A percentile compares a stretch with the other conserved stretches of the same genome.
phyloP scores from a whole-genome alignment of 257 asterid genomes.

The Dorcoceras hygrometricum region DNA sequence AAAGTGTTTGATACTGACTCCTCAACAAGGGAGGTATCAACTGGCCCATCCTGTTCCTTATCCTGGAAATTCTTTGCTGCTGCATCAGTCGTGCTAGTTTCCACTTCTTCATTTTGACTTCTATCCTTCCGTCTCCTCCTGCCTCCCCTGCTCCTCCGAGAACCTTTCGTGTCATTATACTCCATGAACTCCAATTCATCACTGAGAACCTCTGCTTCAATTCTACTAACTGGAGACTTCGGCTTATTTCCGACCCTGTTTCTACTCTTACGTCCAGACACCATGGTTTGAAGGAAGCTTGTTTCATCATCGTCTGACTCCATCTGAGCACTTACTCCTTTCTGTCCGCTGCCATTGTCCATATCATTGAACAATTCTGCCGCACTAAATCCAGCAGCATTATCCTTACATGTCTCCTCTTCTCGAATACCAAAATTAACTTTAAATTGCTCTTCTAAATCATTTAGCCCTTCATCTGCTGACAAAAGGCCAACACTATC shows the following conservation, averaged over 20 bases:
- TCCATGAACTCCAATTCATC: conserved; percentile 81
- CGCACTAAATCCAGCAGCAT: conserved; percentile 34
- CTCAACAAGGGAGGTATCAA: conserved; percentile 33
- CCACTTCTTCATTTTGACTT: conserved; percentile 42
- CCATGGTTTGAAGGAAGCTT: conserved; percentile 76
- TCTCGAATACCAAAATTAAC: conserved; percentile 38
- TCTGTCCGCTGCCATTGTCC: conserved; percentile 27
- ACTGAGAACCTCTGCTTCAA: conserved; percentile 34
- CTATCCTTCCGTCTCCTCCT: conserved; percentile 50
- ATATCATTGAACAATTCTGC: conserved; percentile 27
- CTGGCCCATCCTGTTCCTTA: conserved; percentile 34
- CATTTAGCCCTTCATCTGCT: conserved; percentile 50
- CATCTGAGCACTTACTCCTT: conserved; percentile 26
- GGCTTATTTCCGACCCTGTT: conserved; percentile 35
- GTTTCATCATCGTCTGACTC: conserved; percentile 63
- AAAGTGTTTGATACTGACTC: conserved; percentile 38
- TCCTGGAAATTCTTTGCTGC: conserved; percentile 27
- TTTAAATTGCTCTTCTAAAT: conserved; percentile 47
- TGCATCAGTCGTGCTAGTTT: conserved; percentile 30
- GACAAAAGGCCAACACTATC: conserved; percentile 44
- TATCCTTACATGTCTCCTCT: conserved; percentile 37
- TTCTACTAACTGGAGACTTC: conserved; percentile 37
- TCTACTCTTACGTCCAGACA: conserved; percentile 53
- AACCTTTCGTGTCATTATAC: conserved; percentile 58
- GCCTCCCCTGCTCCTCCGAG: conserved; percentile 64